Evolutionary conservation across 805 yeast species (phyloP), one percentile per base, ranked within the genome.

Genomic region (Kazachstania taianensis): DNA sequence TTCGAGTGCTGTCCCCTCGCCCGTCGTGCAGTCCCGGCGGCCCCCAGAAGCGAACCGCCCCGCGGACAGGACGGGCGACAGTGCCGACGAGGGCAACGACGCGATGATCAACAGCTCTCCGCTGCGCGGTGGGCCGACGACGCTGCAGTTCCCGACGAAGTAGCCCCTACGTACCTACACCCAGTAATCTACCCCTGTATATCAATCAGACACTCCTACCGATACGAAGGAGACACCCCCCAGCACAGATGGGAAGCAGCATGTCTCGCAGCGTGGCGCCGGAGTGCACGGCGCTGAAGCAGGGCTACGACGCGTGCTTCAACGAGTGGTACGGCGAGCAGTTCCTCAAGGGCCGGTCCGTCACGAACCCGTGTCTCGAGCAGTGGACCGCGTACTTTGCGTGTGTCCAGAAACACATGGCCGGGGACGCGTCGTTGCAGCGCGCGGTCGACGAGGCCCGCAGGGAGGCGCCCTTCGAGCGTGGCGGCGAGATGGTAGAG

Each of bases 221-320:
- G n/a, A n/a, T n/a, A n/a, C n/a, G 4, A 22, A 22, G 25, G 25
- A 9, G 25, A 22, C 12, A n/a, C 4, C 25, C 12, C 3, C 25
- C 12, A 22, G 25, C 3, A n/a, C 32, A 16, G 15, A 78, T 79
- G 85, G 86, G 86, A 34, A 77, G 76, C 59, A 57, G 66, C 36
- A 73, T 81, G 81, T 79, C 87, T 13, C 69, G 94, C 5, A 85
- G 95, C 41, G 82, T 92, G 67, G 97, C 98, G 25, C 96, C 96
- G 18, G 97, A 92, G 63, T 92, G 98, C 61, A 84, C 94, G 16
- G 81, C 75, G 24, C 72, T 80, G 39, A 92, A 92, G 61, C 75
- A 75, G 48, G 73, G 76, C 50, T 92, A 92, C 53, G 97, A 92
- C 55, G 81, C 78, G 51, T 92, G 98, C 59, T 92, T 92, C 65